Evolutionary conservation across 2,329 filamentous ascomycete species (phyloP), one percentile per base, ranked within the genome.

Genomic region (Fusarium guadeloupense): DNA sequence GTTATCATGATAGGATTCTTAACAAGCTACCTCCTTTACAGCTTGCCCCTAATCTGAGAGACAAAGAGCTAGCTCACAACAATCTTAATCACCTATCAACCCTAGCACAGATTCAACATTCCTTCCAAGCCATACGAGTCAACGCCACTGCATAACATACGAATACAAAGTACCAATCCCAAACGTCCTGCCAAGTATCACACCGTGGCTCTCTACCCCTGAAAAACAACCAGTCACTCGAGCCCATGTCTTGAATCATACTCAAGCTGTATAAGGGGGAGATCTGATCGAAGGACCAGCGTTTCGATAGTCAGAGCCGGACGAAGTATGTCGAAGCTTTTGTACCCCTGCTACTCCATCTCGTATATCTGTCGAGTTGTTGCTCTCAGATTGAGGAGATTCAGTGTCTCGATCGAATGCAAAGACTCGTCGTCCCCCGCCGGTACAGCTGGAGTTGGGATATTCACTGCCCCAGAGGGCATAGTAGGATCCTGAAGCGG

Each of bases 341-440:
- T 10, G 8, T 30, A 20, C 19, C 16, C 16, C 17, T 2, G 20
- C 3, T 2, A 1, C 23, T 9, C 2, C 9, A 3, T 26, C n/a
- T 14, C 7, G 9, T 3, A 5, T 5, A 37, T 6, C 5, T 16
- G 0, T 5, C 5, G 4, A 1, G 0, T 5, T 9, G 14, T 31
- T n/a, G 9, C 1, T 6, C 4, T 4, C 10, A 1, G 21, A 10
- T 10, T 9, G 7, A 4, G 6, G 2, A 17, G 19, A 7, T 21
- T 17, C 7, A 9, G 10, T 4, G 13, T 4, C 2, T 31, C 9
- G n/a, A 14, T 17, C 17, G 1, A 10, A 23, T 26, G 6, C 16
- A 14, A 8, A n/a, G 1, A 9, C 9, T 4, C n/a, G 1, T 2
- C 5, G 5, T 3, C 14, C 25, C 6, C 8, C 9, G 9, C 21